Base-by-base conservation (phyloP, 352 stramenopile species). In the Detonula confervacea region DNA sequence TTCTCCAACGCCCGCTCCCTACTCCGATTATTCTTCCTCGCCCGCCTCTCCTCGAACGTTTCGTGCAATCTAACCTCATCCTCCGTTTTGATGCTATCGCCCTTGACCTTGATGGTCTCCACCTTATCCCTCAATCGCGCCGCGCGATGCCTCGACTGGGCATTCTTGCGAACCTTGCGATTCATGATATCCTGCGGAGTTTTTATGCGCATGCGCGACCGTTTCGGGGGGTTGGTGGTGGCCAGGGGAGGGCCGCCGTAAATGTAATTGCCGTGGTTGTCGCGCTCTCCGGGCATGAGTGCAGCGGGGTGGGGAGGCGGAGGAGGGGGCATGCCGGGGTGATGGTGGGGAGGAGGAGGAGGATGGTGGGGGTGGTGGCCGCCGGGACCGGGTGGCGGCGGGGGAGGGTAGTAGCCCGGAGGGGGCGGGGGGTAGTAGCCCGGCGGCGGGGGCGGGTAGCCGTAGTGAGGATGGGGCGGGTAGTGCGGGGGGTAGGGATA, bases 121-220 rank as follows among this genome's bases (percentile, higher is more conserved):
- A 91, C 67, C 39, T 68, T 69, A 27, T 79, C 64, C 1, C 84
- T 52, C 11, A 90, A 33, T 22, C 83, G 84, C 4, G 60, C 68
- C 22, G 87, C 83, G 30, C 87, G 59, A 2, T 71, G 27, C 69
- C 87, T 60, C 7, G 87, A 92, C 69, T 90, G 81, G 12, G 81
- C 76, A 78, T 92, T 92, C 71, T 92, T 92, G 5, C 80, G 49
- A 4, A 72, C 12, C 33, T 86, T 80, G 9, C 80, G 71, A 73
- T 90, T 76, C 27, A 84, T 56, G 0, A 89, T 33, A 16, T 77
- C 51, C 9, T 39, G 18, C 0, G 57, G 22, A 5, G 30, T 55
- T 51, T 64, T 64, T 49, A 64, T 73, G 9, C 64, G 49, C 6
- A 24, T 47, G 64, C 64, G 64, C 24, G 1, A 54, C 18, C 62